These are phyloP conservation scores for Pythium angustatum DNA, from an alignment of 352 stramenopile genomes.

Conservation along the genomic window DNA sequence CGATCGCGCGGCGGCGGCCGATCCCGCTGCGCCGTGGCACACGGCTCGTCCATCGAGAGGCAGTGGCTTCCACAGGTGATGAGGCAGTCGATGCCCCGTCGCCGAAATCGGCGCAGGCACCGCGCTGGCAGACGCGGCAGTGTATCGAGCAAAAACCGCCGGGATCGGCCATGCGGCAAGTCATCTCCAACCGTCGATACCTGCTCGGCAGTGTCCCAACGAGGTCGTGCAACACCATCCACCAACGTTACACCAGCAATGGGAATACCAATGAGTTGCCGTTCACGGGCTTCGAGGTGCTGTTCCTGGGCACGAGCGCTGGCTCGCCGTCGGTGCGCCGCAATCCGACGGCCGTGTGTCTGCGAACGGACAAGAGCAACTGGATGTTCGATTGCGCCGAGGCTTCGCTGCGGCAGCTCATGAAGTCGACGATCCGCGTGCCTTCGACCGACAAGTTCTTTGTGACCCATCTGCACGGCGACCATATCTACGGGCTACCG, in stretches of 20 bases:
- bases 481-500: conserved; percentile 83
- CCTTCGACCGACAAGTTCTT: conserved; percentile 85
- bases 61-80: not conserved
- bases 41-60: conserved; percentile 6
- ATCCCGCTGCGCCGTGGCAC: not conserved
- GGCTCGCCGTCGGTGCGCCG: conserved; percentile 69
- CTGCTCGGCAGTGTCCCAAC: conserved; percentile 49
- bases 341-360: conserved; percentile 61
- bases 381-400: conserved; percentile 91
- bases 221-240: conserved; percentile 60
- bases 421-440: conserved; percentile 74
- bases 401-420: conserved; percentile 76
- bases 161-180: conserved; percentile 20
- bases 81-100: not conserved
- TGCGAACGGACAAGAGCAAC: conserved; percentile 64
- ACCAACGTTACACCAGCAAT: conserved; percentile 26
- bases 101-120: not conserved
- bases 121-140: conserved; percentile 25
- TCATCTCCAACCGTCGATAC: conserved; percentile 45
- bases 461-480: conserved; percentile 82
- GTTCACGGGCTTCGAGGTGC: conserved; percentile 85
- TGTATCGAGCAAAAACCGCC: conserved; percentile 14
- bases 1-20: conserved; percentile 1
- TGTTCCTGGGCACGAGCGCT: conserved; percentile 82
- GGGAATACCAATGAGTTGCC: conserved; percentile 32